Conservation (phyloP, 345 rosid genomes). For the Cardamine occulta region DNA sequence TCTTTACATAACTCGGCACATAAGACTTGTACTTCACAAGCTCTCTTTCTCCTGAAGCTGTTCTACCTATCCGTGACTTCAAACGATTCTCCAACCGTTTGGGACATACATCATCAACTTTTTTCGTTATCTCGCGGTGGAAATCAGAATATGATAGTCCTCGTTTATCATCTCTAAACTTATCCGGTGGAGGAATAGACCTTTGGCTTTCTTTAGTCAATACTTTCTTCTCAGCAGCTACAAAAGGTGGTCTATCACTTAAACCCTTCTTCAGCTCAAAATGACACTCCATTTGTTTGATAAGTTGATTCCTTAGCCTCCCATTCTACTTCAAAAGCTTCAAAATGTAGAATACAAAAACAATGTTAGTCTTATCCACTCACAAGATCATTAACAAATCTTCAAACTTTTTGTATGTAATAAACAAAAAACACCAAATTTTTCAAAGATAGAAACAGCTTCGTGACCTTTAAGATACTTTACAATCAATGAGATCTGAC, state of each 20-base stretch:
- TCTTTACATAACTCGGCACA: slow-evolving; percentile 75
- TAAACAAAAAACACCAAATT: background rate
- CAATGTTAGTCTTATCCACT: slow-evolving; percentile 15
- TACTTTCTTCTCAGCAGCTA: slow-evolving; percentile 40
- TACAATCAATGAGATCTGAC: slow-evolving; percentile 33
- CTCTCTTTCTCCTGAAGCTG: slow-evolving; percentile 40
- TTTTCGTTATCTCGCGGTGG: slow-evolving; percentile 52
- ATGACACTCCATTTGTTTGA: slow-evolving; percentile 49
- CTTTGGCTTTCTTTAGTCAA: slow-evolving; percentile 39
- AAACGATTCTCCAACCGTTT: slow-evolving; percentile 45
- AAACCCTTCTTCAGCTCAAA: slow-evolving; percentile 46
- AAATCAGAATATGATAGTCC: slow-evolving; percentile 54
- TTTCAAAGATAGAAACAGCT: background rate
- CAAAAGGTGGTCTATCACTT: slow-evolving; percentile 42
- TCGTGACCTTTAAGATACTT: background rate
- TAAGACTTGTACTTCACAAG: slow-evolving; percentile 75
- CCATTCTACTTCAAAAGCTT: background rate
- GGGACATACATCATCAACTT: slow-evolving; percentile 48
- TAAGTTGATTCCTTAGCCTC: slow-evolving; percentile 12
- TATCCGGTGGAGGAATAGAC: slow-evolving; percentile 44
- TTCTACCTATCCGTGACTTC: slow-evolving; percentile 41
- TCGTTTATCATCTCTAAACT: slow-evolving; percentile 51
- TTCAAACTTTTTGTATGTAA: background rate
- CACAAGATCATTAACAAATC: background rate
- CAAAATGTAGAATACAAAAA: background rate